Percentiles rank a stretch among this genome's conserved stretches.
phyloP scores from a whole-genome alignment of 108 stramenopile species.

The Cyclotella cryptica region DNA sequence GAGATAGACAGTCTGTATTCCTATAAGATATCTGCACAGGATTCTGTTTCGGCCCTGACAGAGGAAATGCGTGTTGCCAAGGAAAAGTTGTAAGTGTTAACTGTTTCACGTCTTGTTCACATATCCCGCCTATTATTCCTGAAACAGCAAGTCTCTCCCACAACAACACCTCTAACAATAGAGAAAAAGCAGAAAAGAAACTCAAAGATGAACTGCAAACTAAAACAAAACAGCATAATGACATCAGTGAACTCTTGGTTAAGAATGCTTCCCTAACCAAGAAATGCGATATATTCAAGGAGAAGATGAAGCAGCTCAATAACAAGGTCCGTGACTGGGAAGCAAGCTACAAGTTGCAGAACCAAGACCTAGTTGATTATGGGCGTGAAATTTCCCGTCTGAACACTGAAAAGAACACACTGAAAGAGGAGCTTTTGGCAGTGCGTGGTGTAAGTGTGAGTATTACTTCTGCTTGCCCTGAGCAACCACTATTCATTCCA shows the following conservation, averaged over 20 bases:
- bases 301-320: constrained; percentile 26
- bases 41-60: not conserved
- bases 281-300: constrained; percentile 37
- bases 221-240: not conserved
- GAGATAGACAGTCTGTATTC: constrained; percentile 13
- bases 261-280: constrained; percentile 27
- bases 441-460: constrained; percentile 18
- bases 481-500: not conserved
- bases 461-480: not conserved
- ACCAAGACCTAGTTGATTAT: constrained; percentile 27
- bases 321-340: constrained; percentile 34
- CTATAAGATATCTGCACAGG: constrained; percentile 8
- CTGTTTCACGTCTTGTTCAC: not conserved
- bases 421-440: constrained; percentile 11
- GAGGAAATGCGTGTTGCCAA: constrained; percentile 9
- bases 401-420: not conserved
- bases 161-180: not conserved
- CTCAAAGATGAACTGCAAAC: constrained; percentile 7
- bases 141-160: not conserved
- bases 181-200: constrained; percentile 3
- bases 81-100: constrained; percentile 32
- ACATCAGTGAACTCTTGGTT: constrained; percentile 26
- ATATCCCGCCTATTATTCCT: too few species aligned
- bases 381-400: constrained; percentile 22
- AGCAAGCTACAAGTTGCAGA: constrained; percentile 29